phyloP scores from a whole-genome alignment of 148 eudicot species.

The Rhododendron williamsianum region DNA sequence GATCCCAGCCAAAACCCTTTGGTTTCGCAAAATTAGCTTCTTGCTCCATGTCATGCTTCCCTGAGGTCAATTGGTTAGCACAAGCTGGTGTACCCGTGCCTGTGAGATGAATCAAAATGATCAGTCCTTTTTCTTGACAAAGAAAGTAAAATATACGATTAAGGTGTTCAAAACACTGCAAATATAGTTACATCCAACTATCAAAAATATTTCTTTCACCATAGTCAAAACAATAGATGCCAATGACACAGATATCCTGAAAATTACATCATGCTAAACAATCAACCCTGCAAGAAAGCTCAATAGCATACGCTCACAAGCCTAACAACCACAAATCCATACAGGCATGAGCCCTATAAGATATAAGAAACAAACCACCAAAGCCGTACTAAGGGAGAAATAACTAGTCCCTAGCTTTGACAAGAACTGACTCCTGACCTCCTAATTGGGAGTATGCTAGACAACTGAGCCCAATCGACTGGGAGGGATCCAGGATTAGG shows the following conservation, averaged over 20 bases:
- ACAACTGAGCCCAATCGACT: background rate
- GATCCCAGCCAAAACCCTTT: slow-evolving; percentile 46
- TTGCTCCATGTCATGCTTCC: slow-evolving; percentile 7
- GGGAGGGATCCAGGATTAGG: background rate
- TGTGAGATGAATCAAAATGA: slow-evolving; percentile 13
- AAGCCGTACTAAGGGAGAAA: background rate
- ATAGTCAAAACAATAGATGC: background rate
- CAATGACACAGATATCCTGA: background rate
- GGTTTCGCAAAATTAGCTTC: slow-evolving; percentile 17
- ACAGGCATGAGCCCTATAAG: background rate
- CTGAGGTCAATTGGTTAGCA: slow-evolving; percentile 5
- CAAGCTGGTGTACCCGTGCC: slow-evolving; percentile 17
- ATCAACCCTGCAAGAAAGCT: background rate
- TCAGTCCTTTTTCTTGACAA: background rate
- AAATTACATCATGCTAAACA: background rate
- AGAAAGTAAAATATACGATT: background rate
- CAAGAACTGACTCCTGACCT: background rate
- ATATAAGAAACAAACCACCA: background rate
- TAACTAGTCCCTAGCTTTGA: background rate
- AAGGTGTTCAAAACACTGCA: background rate
- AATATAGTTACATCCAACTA: background rate
- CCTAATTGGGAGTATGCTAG: background rate
- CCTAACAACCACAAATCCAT: background rate
- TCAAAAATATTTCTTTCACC: background rate
- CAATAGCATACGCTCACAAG: background rate